phyloP scores from a whole-genome alignment of 768 basidiomycete genomes.

The Kwoniella europaea region DNA sequence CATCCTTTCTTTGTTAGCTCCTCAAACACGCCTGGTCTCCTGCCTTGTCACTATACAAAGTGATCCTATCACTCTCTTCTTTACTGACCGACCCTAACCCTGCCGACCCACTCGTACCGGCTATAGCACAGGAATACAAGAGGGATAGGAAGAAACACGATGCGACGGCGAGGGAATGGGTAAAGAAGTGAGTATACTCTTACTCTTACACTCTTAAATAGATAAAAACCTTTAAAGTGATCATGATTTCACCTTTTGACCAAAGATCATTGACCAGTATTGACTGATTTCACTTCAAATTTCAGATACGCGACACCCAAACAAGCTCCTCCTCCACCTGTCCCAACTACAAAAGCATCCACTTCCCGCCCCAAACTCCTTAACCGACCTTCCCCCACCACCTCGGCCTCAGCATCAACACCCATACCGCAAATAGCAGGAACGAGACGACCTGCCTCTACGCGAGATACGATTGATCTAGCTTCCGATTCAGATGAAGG shows the following conservation, averaged over 20 bases:
- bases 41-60: slow-evolving; percentile 89
- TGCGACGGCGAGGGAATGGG: slow-evolving; percentile 77
- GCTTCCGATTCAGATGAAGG: slow-evolving; percentile 9
- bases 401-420: slow-evolving; percentile 3
- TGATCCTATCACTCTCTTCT: slow-evolving; percentile 89
- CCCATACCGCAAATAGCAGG: slow-evolving; percentile 8
- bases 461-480: slow-evolving; percentile 22
- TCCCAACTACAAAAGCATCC: slow-evolving; percentile 3
- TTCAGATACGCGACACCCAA: slow-evolving; percentile 32
- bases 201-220: not conserved
- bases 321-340: not conserved
- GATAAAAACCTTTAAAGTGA: no score
- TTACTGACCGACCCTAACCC: slow-evolving; percentile 94
- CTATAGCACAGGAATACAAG: slow-evolving; percentile 51
- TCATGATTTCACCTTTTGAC: no score
- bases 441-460: slow-evolving; percentile 15
- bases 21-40: slow-evolving; percentile 95
- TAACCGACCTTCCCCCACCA: slow-evolving; percentile 8
- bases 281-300: not conserved
- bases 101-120: slow-evolving; percentile 57
- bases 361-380: slow-evolving; percentile 8
- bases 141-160: slow-evolving; percentile 70
- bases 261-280: no score
- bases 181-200: slow-evolving; percentile 59
- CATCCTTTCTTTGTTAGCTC: slow-evolving; percentile 63